These are phyloP conservation scores for Gossypium trilobum DNA, from an alignment of 441 rosid species.

Conservation along the genomic window DNA sequence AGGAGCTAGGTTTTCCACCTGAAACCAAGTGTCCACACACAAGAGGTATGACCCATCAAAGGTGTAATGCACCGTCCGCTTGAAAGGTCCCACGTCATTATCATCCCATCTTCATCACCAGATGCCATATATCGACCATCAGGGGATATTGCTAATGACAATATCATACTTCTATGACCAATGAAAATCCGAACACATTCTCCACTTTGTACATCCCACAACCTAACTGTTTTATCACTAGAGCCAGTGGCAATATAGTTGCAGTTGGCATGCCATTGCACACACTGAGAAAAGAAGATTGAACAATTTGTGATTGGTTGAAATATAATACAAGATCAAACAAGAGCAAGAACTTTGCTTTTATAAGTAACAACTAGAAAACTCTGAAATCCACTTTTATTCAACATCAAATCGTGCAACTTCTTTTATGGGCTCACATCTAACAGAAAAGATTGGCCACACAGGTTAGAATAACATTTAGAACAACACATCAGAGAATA, in stretches of 20 bases:
- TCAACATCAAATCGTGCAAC: neutral
- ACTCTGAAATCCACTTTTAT: neutral
- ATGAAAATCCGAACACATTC: conserved; percentile 81
- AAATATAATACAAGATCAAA: neutral
- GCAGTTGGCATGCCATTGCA: conserved; percentile 97
- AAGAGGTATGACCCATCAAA: conserved; percentile 83
- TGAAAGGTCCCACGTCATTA: conserved; percentile 98
- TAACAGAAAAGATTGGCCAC: neutral
- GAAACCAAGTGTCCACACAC: conserved; percentile 85
- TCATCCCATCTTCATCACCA: conserved; percentile 90
- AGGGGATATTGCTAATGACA: conserved; percentile 86
- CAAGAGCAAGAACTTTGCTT: neutral
- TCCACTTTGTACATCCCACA: conserved; percentile 93
- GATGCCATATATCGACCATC: conserved; percentile 96
- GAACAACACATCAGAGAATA: conserved; percentile 2
- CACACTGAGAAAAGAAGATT: conserved; percentile 52
- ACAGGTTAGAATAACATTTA: neutral
- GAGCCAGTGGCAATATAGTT: conserved; percentile 93
- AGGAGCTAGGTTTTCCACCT: conserved; percentile 36
- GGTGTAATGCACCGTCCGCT: conserved; percentile 85
- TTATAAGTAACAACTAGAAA: neutral
- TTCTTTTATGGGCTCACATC: neutral
- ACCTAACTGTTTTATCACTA: conserved; percentile 82
- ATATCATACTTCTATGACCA: conserved; percentile 90
- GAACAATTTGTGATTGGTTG: neutral